Evolutionary conservation across 441 rosid genomes (phyloP).

Genomic region (Rhodomyrtus psidioides): DNA sequence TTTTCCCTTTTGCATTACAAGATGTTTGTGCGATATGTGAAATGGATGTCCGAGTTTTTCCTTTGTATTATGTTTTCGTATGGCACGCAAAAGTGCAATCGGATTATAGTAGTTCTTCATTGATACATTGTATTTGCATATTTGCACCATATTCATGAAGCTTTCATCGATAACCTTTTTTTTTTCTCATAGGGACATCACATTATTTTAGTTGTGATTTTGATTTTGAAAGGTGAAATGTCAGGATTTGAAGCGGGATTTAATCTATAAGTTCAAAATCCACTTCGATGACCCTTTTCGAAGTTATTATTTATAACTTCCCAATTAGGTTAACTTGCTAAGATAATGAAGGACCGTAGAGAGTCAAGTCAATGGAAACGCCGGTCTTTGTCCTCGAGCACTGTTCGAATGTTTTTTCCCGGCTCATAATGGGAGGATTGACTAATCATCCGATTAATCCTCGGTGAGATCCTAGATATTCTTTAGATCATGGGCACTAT

Average conservation of each 20-base stretch:
- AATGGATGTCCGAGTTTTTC: not conserved
- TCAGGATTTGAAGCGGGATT: too few species aligned
- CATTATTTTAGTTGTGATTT: too few species aligned
- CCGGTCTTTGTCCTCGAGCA: not conserved
- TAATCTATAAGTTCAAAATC: too few species aligned
- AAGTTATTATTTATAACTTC: too few species aligned
- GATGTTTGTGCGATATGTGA: too few species aligned
- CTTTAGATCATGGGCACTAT: not conserved
- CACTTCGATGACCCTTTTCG: too few species aligned
- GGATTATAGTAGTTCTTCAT: not conserved
- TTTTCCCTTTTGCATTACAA: not conserved
- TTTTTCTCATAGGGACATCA: too few species aligned
- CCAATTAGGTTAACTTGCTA: not conserved
- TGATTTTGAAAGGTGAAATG: too few species aligned
- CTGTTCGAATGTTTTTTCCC: not conserved
- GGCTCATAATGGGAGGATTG: too few species aligned
- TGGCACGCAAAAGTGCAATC: not conserved
- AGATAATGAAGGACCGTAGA: not conserved
- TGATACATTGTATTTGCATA: not conserved
- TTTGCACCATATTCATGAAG: not conserved
- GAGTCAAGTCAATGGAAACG: not conserved
- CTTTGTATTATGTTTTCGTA: not conserved
- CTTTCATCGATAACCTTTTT: not conserved
- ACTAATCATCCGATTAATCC: too few species aligned
- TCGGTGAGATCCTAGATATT: conserved; percentile 44